Evolutionary conservation across 164 flowering plant genomes (phyloP), one percentile per base, ranked within the genome.

Genomic region (Piper betle): DNA sequence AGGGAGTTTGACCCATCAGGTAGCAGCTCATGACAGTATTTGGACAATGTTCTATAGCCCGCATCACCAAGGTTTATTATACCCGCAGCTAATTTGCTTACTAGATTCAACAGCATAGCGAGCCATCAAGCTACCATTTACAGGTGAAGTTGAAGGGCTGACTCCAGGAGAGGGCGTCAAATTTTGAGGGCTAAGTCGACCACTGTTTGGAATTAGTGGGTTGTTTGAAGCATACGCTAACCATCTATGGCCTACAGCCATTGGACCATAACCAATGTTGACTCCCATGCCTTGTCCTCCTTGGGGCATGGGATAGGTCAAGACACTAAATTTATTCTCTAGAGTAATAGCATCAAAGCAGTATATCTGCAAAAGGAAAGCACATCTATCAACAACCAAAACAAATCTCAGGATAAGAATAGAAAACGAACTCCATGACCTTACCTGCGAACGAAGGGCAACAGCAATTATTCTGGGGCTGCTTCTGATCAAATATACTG

Each of bases 71-170:
- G 67, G 69, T 81, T 93, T 52, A 90, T 77, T 55, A 93, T 63
- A 2, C 98, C 97, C 53, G 83, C 66, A 64, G 98, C 98, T 59
- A 93, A n/a, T 69, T 5, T 90, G 97, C 75, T 88, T 93, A 72
- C 96, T 80, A n/a, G 98, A 93, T 69, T 93, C 98, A 85, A 86
- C 71, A 19, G 98, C 99, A 80, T 86, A 90, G 6, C 93, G 88
- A 62, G 99, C 96, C 69, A 93, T 80, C 72, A 86, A 70, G 65
- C 66, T 82, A 58, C 94, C 85, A 73, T 61, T 80, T 58, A 87
- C 59, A 18, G 99, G 99, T 16, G 97, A 90, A 64, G 92, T 88
- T 55, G 99, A 93, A 57, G 95, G 97, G 62, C 92, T 90, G 53
- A 81, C 91, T 67, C 96, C 88, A n/a, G 94, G 84, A 66, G 91